These are phyloP conservation scores for Tephrocybe sp. DNA, from an alignment of 768 basidiomycete species.

Conservation along the genomic window DNA sequence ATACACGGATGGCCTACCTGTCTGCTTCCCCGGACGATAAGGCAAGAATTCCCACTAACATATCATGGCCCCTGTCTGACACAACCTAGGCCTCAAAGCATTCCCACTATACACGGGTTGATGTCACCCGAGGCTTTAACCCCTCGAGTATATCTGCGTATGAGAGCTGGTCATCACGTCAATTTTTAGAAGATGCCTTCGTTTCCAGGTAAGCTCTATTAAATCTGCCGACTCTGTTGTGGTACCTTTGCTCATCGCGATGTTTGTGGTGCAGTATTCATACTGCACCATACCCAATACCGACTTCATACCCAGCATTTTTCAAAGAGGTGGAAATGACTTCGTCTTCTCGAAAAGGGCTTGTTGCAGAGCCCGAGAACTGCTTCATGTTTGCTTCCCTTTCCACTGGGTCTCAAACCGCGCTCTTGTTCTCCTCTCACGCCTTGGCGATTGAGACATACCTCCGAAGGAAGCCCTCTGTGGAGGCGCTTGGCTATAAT, in stretches of 20 bases:
- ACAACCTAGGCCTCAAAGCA: conserved; percentile 2
- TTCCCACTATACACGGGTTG: conserved; percentile 39
- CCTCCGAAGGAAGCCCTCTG: conserved; percentile 36
- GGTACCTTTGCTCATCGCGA: conserved; percentile 3
- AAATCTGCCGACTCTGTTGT: conserved; percentile 1
- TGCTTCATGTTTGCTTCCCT: conserved; percentile 44
- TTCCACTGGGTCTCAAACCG: conserved; percentile 37
- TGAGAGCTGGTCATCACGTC: conserved; percentile 35
- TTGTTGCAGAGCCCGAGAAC: conserved; percentile 15
- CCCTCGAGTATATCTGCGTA: conserved; percentile 33
- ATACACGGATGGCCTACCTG: conserved; percentile 35
- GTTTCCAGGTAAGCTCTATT: conserved; percentile 34
- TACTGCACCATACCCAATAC: conserved; percentile 54
- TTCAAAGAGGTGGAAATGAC: conserved; percentile 27
- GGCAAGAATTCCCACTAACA: conserved; percentile 15
- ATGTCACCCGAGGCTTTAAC: conserved; percentile 64
- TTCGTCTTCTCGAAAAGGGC: conserved; percentile 9
- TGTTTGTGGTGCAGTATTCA: conserved; percentile 38
- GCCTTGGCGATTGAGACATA: conserved; percentile 50
- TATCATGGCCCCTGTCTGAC: not conserved
- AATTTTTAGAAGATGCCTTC: conserved; percentile 28
- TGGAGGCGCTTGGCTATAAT: conserved; percentile 41
- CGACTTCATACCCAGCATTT: conserved; percentile 58
- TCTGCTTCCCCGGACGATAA: conserved; percentile 29
- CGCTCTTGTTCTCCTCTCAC: conserved; percentile 47